phyloP scores from a whole-genome alignment of 2,329 filamentous ascomycete genomes.

The Fusarium nematophilum region DNA sequence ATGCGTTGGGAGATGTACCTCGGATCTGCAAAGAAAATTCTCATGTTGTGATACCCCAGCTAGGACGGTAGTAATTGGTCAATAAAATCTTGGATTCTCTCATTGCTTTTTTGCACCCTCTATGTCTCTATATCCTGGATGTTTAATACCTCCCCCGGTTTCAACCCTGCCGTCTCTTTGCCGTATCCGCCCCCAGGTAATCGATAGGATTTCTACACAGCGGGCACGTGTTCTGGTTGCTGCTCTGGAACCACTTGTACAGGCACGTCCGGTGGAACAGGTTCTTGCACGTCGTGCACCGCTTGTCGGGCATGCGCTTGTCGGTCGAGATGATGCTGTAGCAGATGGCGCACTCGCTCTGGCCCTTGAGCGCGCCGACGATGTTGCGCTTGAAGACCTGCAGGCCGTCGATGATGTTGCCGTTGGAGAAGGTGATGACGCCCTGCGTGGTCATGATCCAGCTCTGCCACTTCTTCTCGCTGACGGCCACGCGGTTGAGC shows the following conservation, averaged over 20 bases:
- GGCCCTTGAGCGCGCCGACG: constrained; percentile 87
- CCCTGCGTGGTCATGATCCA: constrained; percentile 92
- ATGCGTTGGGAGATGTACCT: not conserved
- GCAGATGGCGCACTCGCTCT: constrained; percentile 96
- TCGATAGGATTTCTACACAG: constrained; percentile 91
- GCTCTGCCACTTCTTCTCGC: constrained; percentile 90
- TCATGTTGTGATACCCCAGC: not conserved
- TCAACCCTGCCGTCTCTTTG: constrained; percentile 49
- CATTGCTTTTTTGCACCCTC: constrained; percentile 12
- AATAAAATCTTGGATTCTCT: not conserved
- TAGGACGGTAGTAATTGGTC: not conserved
- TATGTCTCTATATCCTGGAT: constrained; percentile 8
- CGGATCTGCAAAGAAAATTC: not conserved
- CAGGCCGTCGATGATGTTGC: constrained; percentile 87
- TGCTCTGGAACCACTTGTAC: constrained; percentile 97
- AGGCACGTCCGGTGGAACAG: constrained; percentile 90
- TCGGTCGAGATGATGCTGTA: constrained; percentile 93
- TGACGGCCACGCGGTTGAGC: constrained; percentile 85
- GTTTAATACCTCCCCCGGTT: not conserved
- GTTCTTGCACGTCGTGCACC: constrained; percentile 92
- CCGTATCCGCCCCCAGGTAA: constrained; percentile 59
- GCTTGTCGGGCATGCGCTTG: constrained; percentile 90
- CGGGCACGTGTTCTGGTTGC: constrained; percentile 91
- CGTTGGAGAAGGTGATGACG: constrained; percentile 93
- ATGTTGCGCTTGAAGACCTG: constrained; percentile 89